These are phyloP conservation scores for Neolentinus lepideus DNA, from an alignment of 1,284 basidiomycete species.

Conservation along the genomic window DNA sequence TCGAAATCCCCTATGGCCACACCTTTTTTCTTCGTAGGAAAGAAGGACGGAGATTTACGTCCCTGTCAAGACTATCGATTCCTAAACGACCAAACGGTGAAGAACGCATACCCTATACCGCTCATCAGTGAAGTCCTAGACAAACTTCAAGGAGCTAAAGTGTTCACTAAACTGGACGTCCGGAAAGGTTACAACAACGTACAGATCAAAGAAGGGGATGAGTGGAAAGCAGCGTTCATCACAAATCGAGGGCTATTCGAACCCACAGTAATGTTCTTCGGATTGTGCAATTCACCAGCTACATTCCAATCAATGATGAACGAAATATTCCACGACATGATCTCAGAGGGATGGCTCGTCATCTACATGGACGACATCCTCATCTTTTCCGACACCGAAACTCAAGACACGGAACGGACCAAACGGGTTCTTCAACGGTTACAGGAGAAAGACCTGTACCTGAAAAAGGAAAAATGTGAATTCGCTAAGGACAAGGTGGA, in stretches of 20 bases:
- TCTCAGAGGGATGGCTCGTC: constrained; percentile 10
- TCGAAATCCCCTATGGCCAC: constrained; percentile 18
- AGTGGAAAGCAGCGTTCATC: constrained; percentile 20
- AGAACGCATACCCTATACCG: neutral
- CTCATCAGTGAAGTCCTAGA: neutral
- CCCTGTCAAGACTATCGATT: constrained; percentile 5
- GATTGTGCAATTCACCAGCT: constrained; percentile 20
- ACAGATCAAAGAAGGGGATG: constrained; percentile 14
- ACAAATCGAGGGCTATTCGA: constrained; percentile 20
- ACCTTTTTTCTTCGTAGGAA: constrained; percentile 26
- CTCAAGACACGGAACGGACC: constrained; percentile 10
- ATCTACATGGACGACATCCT: constrained; percentile 24
- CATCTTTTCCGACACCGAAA: too few species aligned
- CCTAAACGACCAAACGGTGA: constrained; percentile 1
- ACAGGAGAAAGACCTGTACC: constrained; percentile 18
- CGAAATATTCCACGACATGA: constrained; percentile 16
- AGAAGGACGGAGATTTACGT: constrained; percentile 1
- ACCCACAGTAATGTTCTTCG: constrained; percentile 21
- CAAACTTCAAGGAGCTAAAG: neutral
- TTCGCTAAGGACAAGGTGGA: constrained; percentile 24
- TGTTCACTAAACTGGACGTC: constrained; percentile 1
- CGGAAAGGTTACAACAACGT: constrained; percentile 9
- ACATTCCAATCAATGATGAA: constrained; percentile 17
- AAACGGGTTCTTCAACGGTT: constrained; percentile 26
- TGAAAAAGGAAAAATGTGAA: constrained; percentile 31